Evolutionary conservation across 805 yeast genomes (phyloP), one percentile per base, ranked within the genome.

Genomic region (Metschnikowia orientalis): DNA sequence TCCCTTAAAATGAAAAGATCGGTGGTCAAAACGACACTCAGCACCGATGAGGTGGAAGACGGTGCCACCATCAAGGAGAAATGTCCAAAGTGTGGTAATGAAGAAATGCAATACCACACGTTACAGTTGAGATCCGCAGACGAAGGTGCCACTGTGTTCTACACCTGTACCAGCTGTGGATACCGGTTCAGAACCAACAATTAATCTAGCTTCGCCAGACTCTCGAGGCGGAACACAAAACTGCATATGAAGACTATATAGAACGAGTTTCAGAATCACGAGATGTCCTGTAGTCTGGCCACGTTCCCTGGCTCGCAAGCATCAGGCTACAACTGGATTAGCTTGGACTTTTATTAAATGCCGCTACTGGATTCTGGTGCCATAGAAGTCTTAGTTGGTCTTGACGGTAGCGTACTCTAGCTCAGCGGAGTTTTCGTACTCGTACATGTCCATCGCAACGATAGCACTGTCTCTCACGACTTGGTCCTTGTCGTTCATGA

Each of bases 121-220:
- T 69, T 92, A 47, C 99, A 92, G 63, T 73, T 92, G 50, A 79
- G 99, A 65, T 84, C 95, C 34, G 99, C 98, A 1, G 99, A 92
- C 72, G 99, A 92, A 73, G 99, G 98, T 73, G 95, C 98, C 18
- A 92, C 99, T 7, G 97, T 92, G 21, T 92, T 92, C 57, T 94
- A 92, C 65, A 90, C 98, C 1, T 92, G 98, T 69, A 81, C 95
- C 1, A 66, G 74, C 25, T 92, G 99, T 73, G 88, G 89, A 26
- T 87, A 90, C 72, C 79, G 86, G 52, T 89, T 85, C 70, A 81
- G 97, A 68, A 89, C 96, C 22, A 90, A 92, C 60, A 92, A 92
- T 58, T 90, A 45, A n/a, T n/a, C n/a, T n/a, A n/a, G n/a, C n/a
- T n/a, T n/a, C n/a, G n/a, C n/a, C n/a, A n/a, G n/a, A n/a, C n/a